Base-by-base conservation (phyloP, 2,329 filamentous ascomycete species). In the Chaetothyriales sp. region DNA sequence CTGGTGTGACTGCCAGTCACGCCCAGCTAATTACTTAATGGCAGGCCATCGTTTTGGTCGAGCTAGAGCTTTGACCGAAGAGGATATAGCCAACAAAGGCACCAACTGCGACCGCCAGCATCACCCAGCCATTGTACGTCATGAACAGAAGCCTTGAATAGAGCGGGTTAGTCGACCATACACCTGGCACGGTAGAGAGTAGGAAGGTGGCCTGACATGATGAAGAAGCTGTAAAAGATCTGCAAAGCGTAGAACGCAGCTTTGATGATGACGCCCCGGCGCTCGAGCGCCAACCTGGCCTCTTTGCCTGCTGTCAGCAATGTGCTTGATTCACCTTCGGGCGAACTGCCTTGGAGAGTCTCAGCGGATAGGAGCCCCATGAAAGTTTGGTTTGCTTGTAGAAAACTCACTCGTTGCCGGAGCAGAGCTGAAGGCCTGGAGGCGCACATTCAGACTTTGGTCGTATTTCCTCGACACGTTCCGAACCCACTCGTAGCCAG, bases 111-210 rank as follows among this genome's bases (percentile, higher is more conserved):
- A 96, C 89, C 2, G 90, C 79, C 58, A 94, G 69, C 92, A 98
- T 98, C 59, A 98, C 81, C 82, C 86, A 94, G 51, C 92, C 92
- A 63, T 98, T 98, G 71, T 98, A 98, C n/a, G 92, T 98, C 92
- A 98, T 98, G 70, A 98, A 98, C 19, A 98, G 71, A 54, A 98
- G 75, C 92, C 90, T 96, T 96, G 53, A 6, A 18, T 42, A 18
- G 8, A 9, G 2, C 10, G 12, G 10, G 32, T 39, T 15, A 39
- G 32, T 15, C 32, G 12, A 15, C 43, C 45, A 3, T 1, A 15
- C 22, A 45, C 10, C 10, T 10, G 10, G 18, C 9, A 42, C 48
- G 32, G 3, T 9, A 43, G 18, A 12, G 7, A 7, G 45, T 8
- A 45, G 1, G 26, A 45, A 7, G 25, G 22, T 25, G 22, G 22